Conservation (phyloP, 208 protist species). For the Leptomonas pyrrhocoris region DNA sequence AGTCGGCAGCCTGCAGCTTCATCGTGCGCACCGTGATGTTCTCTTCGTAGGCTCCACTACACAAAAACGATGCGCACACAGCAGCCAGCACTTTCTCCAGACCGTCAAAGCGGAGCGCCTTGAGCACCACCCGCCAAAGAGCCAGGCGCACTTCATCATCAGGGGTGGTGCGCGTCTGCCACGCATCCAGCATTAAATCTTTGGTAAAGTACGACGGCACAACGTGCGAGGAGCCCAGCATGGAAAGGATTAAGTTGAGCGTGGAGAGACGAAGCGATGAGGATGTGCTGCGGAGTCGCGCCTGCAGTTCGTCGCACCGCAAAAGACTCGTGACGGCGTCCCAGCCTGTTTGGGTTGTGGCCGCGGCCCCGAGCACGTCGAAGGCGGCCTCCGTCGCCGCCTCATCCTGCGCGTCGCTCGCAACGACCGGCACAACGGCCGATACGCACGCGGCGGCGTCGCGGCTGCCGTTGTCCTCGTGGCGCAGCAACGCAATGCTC, state of each 20-base stretch:
- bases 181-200: conserved; percentile 50
- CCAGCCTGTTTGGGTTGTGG: conserved; percentile 62
- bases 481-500: conserved; percentile 42
- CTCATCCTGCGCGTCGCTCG: conserved; percentile 13
- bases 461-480: conserved; percentile 53
- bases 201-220: conserved; percentile 40
- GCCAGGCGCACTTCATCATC: conserved; percentile 58
- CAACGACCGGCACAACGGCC: conserved; percentile 20
- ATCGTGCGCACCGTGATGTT: conserved; percentile 46
- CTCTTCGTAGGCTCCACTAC: conserved; percentile 33
- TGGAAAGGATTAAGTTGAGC: conserved; percentile 41
- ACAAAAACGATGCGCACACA: conserved; percentile 67
- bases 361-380: conserved; percentile 51
- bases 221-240: conserved; percentile 56
- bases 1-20: conserved; percentile 52
- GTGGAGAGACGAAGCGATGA: conserved; percentile 28
- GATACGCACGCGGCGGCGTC: conserved; percentile 54
- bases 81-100: conserved; percentile 31
- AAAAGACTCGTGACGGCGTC: conserved; percentile 26
- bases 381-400: conserved; percentile 47
- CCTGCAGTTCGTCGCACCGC: conserved; percentile 31
- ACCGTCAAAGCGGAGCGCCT: conserved; percentile 14
- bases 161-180: conserved; percentile 45
- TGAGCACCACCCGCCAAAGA: conserved; percentile 48
- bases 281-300: conserved; percentile 33